Base-by-base conservation (phyloP, 1,284 basidiomycete species). In the Pseudozyma sp. region DNA sequence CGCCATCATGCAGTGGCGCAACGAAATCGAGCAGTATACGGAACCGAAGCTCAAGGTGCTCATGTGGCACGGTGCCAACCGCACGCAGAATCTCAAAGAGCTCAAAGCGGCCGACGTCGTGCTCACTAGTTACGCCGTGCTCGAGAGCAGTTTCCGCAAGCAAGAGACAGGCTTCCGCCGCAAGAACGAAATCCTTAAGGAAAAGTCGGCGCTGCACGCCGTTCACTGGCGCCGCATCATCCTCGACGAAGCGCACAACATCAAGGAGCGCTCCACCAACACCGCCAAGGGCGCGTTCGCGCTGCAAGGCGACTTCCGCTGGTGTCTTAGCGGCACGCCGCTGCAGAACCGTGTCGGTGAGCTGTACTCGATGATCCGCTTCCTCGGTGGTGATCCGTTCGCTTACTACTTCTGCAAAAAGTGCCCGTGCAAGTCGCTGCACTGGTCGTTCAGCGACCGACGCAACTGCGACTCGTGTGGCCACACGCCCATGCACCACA, bases 241-340 rank as follows among this genome's bases (percentile, higher is more conserved):
- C 39, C 89, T 99, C 44, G 97, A 99, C 80, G 97, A 99, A 86
- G 96, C 96, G 7, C 97, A 99, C 85, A 97, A 97, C 84, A 99
- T 85, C 70, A 87, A 86, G 84, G 96, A 99, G 84, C 90, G 97
- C 14, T 86, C 90, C 1, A 96, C 94, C 1, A 98, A 97, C 82
- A 98, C 96, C 0, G 95, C 97, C 2, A 98, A 97, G 85, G 94
- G 94, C 10, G 89, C 94, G 0, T 99, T 99, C 83, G 92, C 94
- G 54, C 87, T 99, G 5, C 86, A 91, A 54, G 90, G 91, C 59
- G 89, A 89, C 64, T 94, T 90, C 77, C 90, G 90, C 69, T 99
- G 97, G 97, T 99, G 97, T 85, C 87, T 99, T 34, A 97, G 94
- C 30, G 97, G 96, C n/a, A 97, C 95, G n/a, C 95, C 94, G 0